Percentiles rank a stretch among this genome's conserved stretches.
These are phyloP conservation scores for Nemania sp. DNA, from an alignment of 2,329 filamentous ascomycete species.

Conservation along the genomic window DNA sequence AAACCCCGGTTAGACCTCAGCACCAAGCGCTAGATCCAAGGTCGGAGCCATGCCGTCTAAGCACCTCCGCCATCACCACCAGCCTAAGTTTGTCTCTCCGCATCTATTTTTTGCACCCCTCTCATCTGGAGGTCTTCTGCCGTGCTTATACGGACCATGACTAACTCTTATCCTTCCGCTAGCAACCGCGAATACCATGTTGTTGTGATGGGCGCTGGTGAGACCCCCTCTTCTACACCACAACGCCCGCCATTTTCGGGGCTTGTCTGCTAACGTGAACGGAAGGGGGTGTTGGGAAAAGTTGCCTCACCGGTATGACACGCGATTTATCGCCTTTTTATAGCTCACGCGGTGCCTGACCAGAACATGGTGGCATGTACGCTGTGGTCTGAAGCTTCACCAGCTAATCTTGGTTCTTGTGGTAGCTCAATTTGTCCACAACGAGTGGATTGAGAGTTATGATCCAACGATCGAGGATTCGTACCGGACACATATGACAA, in stretches of 20 bases:
- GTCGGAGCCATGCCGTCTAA: slow-evolving; percentile 37
- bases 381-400: slow-evolving; percentile 6
- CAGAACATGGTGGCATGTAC: not conserved
- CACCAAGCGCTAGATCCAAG: slow-evolving; percentile 25
- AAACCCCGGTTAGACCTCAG: slow-evolving; percentile 20
- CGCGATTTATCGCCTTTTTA: slow-evolving; percentile 14
- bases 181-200: slow-evolving; percentile 77
- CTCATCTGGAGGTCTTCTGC: not conserved
- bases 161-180: slow-evolving; percentile 34
- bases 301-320: slow-evolving; percentile 78
- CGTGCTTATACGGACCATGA: slow-evolving; percentile 22
- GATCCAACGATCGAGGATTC: slow-evolving; percentile 80
- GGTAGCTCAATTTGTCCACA: slow-evolving; percentile 87
- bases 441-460: slow-evolving; percentile 91
- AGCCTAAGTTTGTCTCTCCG: slow-evolving; percentile 40
- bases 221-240: slow-evolving; percentile 38
- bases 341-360: slow-evolving; percentile 3
- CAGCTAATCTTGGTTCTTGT: slow-evolving; percentile 31
- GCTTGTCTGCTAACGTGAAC: slow-evolving; percentile 27
- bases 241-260: not conserved
- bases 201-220: slow-evolving; percentile 80
- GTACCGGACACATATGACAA: slow-evolving; percentile 74
- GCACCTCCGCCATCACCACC: slow-evolving; percentile 39
- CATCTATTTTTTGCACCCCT: slow-evolving; percentile 16
- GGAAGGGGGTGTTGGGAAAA: slow-evolving; percentile 86